Conservation (phyloP, 202 grass and related monocot species). For the Brachypodium distachyon region DNA sequence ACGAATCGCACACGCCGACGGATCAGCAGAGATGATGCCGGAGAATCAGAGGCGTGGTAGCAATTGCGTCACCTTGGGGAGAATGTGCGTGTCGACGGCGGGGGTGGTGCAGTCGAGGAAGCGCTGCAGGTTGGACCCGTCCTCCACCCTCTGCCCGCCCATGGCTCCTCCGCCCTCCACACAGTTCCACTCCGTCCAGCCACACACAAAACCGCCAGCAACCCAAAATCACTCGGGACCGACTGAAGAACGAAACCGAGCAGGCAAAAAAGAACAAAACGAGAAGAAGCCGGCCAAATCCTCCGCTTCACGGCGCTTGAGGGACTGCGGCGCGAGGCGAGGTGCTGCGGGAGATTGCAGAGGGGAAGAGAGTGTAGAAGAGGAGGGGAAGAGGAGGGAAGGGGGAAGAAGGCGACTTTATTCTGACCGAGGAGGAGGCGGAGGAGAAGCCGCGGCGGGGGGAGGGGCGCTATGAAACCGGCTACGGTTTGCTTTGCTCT, state of each 20-base stretch:
- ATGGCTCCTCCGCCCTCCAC: conserved; percentile 5
- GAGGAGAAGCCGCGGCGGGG: background rate
- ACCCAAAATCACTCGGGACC: background rate
- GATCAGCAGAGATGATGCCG: background rate
- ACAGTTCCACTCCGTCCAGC: background rate
- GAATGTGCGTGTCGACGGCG: conserved; percentile 45
- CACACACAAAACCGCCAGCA: background rate
- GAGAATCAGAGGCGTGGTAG: background rate
- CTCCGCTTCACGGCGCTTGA: background rate
- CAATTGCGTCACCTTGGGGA: conserved; percentile 50
- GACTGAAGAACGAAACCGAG: conserved; percentile 19
- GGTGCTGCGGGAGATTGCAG: background rate
- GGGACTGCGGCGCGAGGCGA: background rate
- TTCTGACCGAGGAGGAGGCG: background rate
- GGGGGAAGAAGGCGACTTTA: conserved; percentile 18
- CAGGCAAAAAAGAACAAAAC: background rate
- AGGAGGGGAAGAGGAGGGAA: background rate
- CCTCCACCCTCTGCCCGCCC: conserved; percentile 30
- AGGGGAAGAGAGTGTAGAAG: background rate
- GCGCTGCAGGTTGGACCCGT: conserved; percentile 62
- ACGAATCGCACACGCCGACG: background rate
- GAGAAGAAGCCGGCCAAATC: background rate
- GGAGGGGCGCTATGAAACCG: conserved; percentile 30
- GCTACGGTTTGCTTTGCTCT: conserved; percentile 30
- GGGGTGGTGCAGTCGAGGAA: conserved; percentile 81